These are phyloP conservation scores for Citrus sinensis DNA, from an alignment of 345 rosid genomes.

Conservation along the genomic window DNA sequence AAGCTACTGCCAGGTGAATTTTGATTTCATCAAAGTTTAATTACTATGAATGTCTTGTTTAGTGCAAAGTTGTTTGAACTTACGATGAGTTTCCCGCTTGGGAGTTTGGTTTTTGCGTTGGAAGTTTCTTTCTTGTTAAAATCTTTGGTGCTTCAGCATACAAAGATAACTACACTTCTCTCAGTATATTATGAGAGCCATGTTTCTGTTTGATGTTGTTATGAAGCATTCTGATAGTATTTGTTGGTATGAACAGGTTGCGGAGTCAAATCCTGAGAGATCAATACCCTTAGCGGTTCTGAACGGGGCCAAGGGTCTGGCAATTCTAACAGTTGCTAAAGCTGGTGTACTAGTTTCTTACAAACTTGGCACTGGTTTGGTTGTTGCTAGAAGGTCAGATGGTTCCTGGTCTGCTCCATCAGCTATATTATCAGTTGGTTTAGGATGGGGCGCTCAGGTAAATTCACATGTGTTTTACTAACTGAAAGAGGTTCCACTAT, in stretches of 20 bases:
- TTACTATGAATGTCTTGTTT: not conserved
- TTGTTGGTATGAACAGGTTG: constrained; percentile 45
- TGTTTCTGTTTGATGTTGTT: not conserved
- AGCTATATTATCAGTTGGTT: constrained; percentile 70
- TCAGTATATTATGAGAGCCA: not conserved
- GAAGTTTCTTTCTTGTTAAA: not conserved
- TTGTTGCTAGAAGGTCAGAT: constrained; percentile 71
- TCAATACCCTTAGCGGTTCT: constrained; percentile 81
- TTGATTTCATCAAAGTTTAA: not conserved
- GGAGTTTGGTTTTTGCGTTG: not conserved
- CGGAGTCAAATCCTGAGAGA: constrained; percentile 76
- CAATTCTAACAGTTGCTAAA: constrained; percentile 88
- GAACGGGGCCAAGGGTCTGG: constrained; percentile 78
- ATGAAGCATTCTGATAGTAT: not conserved
- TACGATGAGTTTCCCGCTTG: not conserved
- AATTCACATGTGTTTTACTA: not conserved
- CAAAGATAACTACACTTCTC: not conserved
- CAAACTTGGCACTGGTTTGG: constrained; percentile 88
- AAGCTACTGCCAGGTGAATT: constrained; percentile 67
- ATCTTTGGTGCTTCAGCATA: not conserved
- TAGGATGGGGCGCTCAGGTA: constrained; percentile 99
- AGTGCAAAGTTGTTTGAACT: not conserved
- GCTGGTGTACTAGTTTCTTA: constrained; percentile 78
- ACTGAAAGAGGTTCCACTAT: not conserved
- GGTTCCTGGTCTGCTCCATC: constrained; percentile 99